Conservation (phyloP, 2,329 filamentous ascomycete genomes). For the Hypoxylon sp. region DNA sequence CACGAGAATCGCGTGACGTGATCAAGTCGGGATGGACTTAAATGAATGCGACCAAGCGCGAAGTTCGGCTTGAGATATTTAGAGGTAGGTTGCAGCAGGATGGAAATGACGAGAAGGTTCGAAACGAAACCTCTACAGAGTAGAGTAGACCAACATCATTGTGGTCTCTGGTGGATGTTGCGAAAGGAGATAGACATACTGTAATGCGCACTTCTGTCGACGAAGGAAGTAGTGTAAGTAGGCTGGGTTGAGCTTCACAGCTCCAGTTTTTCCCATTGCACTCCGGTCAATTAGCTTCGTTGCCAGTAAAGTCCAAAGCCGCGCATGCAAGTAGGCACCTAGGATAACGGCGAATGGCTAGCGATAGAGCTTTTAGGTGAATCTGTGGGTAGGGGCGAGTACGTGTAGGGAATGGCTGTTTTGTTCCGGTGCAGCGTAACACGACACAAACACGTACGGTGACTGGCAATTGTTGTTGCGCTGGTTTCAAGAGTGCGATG, state of each 20-base stretch:
- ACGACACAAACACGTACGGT: not conserved
- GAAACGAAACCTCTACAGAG: not conserved
- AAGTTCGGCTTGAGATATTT: slow-evolving; percentile 8
- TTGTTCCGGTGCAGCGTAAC: not conserved
- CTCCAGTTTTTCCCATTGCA: slow-evolving; percentile 41
- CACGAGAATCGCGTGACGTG: not conserved
- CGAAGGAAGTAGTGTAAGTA: slow-evolving; percentile 32
- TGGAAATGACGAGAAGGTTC: not conserved
- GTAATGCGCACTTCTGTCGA: slow-evolving; percentile 34
- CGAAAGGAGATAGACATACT: not conserved
- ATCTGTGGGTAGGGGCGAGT: not conserved
- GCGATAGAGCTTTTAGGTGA: not conserved
- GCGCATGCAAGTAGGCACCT: slow-evolving; percentile 6
- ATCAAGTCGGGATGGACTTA: slow-evolving; percentile 3
- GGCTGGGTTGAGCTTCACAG: slow-evolving; percentile 31
- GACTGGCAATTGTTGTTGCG: not conserved
- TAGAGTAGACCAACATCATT: not conserved
- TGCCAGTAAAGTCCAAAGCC: slow-evolving; percentile 7
- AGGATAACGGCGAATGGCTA: not conserved
- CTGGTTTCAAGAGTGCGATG: not conserved
- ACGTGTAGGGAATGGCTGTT: not conserved
- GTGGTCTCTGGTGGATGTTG: slow-evolving; percentile 4
- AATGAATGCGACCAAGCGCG: not conserved
- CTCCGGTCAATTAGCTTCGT: slow-evolving; percentile 14
- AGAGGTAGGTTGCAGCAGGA: not conserved